Evolutionary conservation across 208 protist genomes (phyloP).

Genomic region (Trypanosoma platydactyli): DNA sequence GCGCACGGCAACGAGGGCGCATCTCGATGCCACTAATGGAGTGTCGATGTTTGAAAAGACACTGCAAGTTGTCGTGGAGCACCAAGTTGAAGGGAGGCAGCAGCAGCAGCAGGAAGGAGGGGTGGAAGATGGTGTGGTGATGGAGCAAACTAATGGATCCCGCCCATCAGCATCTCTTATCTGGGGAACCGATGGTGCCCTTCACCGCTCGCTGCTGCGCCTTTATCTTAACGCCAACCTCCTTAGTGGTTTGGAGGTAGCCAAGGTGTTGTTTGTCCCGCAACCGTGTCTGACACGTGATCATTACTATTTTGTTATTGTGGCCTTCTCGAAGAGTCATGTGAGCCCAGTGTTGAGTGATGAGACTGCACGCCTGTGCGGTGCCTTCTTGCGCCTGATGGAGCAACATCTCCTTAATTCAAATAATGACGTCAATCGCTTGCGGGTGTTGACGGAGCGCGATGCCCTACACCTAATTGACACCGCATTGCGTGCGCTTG

Average conservation of each 20-base stretch:
- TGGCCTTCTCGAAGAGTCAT: slow-evolving; percentile 44
- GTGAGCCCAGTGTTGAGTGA: slow-evolving; percentile 47
- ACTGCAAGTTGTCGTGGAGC: background rate
- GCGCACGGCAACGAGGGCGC: slow-evolving; percentile 22
- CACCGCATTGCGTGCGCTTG: slow-evolving; percentile 20
- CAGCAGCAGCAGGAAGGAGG: background rate
- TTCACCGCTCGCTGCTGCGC: slow-evolving; percentile 69
- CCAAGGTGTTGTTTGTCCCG: slow-evolving; percentile 25
- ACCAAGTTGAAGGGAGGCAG: slow-evolving; percentile 1
- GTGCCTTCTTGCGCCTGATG: slow-evolving; percentile 52
- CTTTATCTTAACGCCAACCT: slow-evolving; percentile 72
- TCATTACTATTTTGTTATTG: slow-evolving; percentile 55
- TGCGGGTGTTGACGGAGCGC: slow-evolving; percentile 21
- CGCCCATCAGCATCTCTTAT: slow-evolving; percentile 22
- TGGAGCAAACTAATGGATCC: background rate
- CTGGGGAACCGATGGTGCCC: slow-evolving; percentile 54
- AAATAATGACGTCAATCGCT: background rate
- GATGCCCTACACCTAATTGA: slow-evolving; percentile 28
- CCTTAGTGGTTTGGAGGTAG: slow-evolving; percentile 41
- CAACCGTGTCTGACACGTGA: slow-evolving; percentile 31
- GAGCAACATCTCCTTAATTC: slow-evolving; percentile 34
- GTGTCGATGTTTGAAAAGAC: slow-evolving; percentile 14
- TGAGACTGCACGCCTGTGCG: slow-evolving; percentile 64
- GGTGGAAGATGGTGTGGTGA: background rate
- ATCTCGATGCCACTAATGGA: slow-evolving; percentile 24